Evolutionary conservation across 805 yeast species (phyloP).

Genomic region (Yarrowia deformans): DNA sequence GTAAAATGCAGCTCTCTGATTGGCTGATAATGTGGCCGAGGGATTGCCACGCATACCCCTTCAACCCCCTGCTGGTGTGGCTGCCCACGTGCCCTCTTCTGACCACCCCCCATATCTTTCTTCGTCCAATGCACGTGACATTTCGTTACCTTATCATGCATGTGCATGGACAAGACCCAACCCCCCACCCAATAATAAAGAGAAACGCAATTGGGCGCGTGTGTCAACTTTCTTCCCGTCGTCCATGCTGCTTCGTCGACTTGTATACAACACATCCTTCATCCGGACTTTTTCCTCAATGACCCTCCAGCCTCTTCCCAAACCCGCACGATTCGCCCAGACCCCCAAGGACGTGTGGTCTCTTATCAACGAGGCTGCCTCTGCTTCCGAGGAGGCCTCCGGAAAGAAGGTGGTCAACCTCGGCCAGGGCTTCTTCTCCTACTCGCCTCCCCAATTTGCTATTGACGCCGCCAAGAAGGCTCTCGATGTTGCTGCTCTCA

Average conservation of each 20-base stretch:
- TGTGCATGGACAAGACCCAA: slow-evolving; percentile 22
- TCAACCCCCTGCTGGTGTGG: neutral
- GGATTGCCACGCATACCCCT: neutral
- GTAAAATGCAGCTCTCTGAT: neutral
- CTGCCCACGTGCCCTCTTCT: slow-evolving; percentile 17
- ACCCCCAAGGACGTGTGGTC: slow-evolving; percentile 92
- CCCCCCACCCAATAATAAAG: slow-evolving; percentile 29
- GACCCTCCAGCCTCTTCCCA: slow-evolving; percentile 40
- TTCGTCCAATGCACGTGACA: slow-evolving; percentile 18
- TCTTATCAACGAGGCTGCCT: slow-evolving; percentile 93
- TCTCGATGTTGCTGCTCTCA: slow-evolving; percentile 71
- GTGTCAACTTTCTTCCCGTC: slow-evolving; percentile 4
- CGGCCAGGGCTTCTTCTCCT: slow-evolving; percentile 98
- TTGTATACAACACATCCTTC: neutral
- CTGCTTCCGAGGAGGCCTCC: slow-evolving; percentile 68
- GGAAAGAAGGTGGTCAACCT: slow-evolving; percentile 85
- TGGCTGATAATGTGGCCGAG: neutral
- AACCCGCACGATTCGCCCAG: slow-evolving; percentile 41
- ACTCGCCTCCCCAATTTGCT: slow-evolving; percentile 95
- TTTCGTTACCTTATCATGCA: slow-evolving; percentile 38
- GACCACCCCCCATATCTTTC: neutral
- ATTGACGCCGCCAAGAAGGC: slow-evolving; percentile 81
- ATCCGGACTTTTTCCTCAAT: slow-evolving; percentile 18
- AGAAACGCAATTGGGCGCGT: slow-evolving; percentile 1
- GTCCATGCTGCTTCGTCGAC: slow-evolving; percentile 24